Evolutionary conservation across 495 filamentous ascomycete genomes (phyloP).

Genomic region (Sporormia fimetaria): DNA sequence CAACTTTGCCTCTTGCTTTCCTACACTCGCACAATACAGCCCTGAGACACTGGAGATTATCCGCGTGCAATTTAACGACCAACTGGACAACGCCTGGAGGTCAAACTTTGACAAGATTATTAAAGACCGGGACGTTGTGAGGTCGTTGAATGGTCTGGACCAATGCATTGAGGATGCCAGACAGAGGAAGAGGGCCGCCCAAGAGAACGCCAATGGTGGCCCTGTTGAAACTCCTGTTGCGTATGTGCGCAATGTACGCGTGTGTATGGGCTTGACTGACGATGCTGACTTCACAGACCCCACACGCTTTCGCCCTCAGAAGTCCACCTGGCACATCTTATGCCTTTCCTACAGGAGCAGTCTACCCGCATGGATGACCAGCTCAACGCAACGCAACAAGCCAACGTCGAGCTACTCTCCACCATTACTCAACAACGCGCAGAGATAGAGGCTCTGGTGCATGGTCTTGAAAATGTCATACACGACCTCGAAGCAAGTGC

Average conservation of each 20-base stretch:
- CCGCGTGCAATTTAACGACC: conserved; percentile 26
- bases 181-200: conserved; percentile 39
- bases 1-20: conserved; percentile 82
- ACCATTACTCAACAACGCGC: conserved; percentile 54
- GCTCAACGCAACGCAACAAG: conserved; percentile 48
- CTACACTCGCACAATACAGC: conserved; percentile 60
- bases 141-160: conserved; percentile 74
- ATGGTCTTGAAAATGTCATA: conserved; percentile 53
- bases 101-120: conserved; percentile 66
- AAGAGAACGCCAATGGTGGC: conserved; percentile 19
- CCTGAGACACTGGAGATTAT: conserved; percentile 39
- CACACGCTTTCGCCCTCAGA: conserved; percentile 61
- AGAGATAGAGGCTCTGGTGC: conserved; percentile 61
- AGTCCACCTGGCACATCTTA: conserved; percentile 59
- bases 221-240: conserved; percentile 35
- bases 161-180: conserved; percentile 59
- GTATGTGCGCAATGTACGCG: conserved; percentile 13
- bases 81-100: conserved; percentile 26
- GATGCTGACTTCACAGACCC: conserved; percentile 41
- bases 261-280: background rate
- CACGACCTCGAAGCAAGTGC: conserved; percentile 53
- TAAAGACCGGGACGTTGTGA: conserved; percentile 55
- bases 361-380: conserved; percentile 49
- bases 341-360: conserved; percentile 52
- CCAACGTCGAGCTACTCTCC: conserved; percentile 53